Evolutionary conservation across 768 basidiomycete species (phyloP).

Genomic region (Mycena floridula): DNA sequence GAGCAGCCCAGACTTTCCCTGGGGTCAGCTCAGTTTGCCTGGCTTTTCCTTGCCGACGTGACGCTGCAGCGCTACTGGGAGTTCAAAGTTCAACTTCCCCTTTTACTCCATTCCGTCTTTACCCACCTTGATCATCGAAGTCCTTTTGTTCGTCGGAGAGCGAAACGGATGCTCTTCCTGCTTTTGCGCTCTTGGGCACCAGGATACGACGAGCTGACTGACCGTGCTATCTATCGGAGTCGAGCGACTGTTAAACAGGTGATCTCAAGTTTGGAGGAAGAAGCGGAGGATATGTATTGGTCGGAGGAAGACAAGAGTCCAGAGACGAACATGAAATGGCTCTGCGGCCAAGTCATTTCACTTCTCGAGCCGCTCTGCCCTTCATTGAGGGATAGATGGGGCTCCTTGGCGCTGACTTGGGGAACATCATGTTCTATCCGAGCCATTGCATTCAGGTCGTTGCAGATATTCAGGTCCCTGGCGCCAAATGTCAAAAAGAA

Average conservation of each 20-base stretch:
- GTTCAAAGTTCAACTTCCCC: constrained; percentile 58
- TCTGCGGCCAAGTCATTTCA: constrained; percentile 61
- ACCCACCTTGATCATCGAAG: constrained; percentile 78
- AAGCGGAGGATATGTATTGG: constrained; percentile 60
- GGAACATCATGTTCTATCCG: constrained; percentile 85
- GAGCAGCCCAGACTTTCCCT: constrained; percentile 65
- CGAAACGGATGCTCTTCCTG: constrained; percentile 80
- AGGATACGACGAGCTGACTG: constrained; percentile 67
- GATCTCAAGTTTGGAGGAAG: constrained; percentile 50
- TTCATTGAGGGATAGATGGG: constrained; percentile 70
- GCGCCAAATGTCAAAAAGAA: constrained; percentile 63
- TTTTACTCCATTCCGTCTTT: constrained; percentile 73
- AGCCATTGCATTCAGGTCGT: constrained; percentile 78
- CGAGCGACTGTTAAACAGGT: constrained; percentile 43
- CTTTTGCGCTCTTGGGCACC: constrained; percentile 77
- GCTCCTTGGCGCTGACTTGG: constrained; percentile 75
- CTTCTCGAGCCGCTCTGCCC: constrained; percentile 68
- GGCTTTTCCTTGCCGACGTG: constrained; percentile 77
- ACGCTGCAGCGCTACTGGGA: constrained; percentile 76
- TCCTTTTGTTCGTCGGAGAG: constrained; percentile 60
- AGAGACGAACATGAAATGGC: constrained; percentile 58
- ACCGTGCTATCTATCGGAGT: constrained; percentile 43
- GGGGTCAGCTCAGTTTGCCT: constrained; percentile 83
- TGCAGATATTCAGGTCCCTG: constrained; percentile 85
- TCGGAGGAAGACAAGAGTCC: constrained; percentile 57